Base-by-base conservation (phyloP, 805 yeast species). In the Barnettozyma salicaria region DNA sequence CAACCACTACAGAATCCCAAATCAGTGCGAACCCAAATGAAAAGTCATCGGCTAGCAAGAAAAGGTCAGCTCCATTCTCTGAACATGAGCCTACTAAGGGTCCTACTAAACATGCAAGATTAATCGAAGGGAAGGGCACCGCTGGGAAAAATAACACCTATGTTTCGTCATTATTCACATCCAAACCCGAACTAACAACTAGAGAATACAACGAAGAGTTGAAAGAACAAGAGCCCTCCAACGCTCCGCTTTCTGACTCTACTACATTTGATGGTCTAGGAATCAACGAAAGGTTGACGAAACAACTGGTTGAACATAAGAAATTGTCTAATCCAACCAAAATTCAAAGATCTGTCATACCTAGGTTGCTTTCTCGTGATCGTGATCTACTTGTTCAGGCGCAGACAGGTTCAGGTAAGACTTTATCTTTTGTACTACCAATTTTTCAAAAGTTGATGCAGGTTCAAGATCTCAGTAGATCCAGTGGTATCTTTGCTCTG, bases 341-440 rank as follows among this genome's bases (percentile, higher is more conserved):
- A 48, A 86, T 92, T 47, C 99, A 92, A 61, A 72, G 86, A 45
- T 63, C 81, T 6, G 92, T 83, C 0, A 65, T 88, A 8, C 96
- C 97, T 16, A 65, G 67, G 35, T 56, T 78, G 20, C 48, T 74
- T 6, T 55, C 64, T 1, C 49, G 60, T 11, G 49, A 55, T 7
- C 47, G 68, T 29, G 98, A 92, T 60, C 63, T 88, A 39, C 83
- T 92, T 48, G 83, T 92, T 32, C 94, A 88, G 55, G 96, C 99
- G 0, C 97, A 94, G 61, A 92, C 99, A 0, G 99, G 99, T 36
- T 89, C 97, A 0, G 99, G 99, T 60, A 92, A 92, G 60, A 92
- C 99, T 0, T 61, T 92, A 39, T 80, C 97, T 0, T 94, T 84
- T 56, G 65, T 81, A 4, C 63, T 94, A 26, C 99, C 98, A 1